These are phyloP conservation scores for Leptographium flavum DNA, from an alignment of 2,329 filamentous ascomycete genomes.

Conservation along the genomic window DNA sequence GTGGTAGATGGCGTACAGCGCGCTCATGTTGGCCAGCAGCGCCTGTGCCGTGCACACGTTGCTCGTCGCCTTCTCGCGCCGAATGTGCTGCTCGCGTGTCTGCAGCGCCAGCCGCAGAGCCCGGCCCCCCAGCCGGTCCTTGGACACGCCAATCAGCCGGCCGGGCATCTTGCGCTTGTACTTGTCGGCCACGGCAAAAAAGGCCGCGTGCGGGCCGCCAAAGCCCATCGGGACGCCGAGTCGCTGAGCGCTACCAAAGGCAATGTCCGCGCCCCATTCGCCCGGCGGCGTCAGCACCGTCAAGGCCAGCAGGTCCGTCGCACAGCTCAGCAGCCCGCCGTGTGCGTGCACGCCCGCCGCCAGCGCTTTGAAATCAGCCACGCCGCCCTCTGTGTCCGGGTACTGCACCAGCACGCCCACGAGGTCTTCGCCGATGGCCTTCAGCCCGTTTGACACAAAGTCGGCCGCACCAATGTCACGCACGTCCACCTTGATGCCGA, in stretches of 20 bases:
- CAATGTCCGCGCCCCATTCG: slow-evolving; percentile 90
- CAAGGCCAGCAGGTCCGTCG: slow-evolving; percentile 77
- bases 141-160: slow-evolving; percentile 78
- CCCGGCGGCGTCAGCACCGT: slow-evolving; percentile 80
- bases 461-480: slow-evolving; percentile 56
- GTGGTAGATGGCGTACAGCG: slow-evolving; percentile 89
- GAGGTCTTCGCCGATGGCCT: slow-evolving; percentile 64
- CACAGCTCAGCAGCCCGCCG: slow-evolving; percentile 69
- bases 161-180: slow-evolving; percentile 92
- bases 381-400: slow-evolving; percentile 72
- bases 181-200: slow-evolving; percentile 84
- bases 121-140: slow-evolving; percentile 69
- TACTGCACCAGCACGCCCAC: slow-evolving; percentile 92
- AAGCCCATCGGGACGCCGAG: slow-evolving; percentile 87
- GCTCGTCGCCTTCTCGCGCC: slow-evolving; percentile 90
- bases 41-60: slow-evolving; percentile 96
- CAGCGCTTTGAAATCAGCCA: slow-evolving; percentile 61
- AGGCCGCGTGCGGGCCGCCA: slow-evolving; percentile 90
- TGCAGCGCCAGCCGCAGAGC: slow-evolving; percentile 78
- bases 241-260: slow-evolving; percentile 82
- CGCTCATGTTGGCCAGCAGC: slow-evolving; percentile 86
- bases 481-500: slow-evolving; percentile 66
- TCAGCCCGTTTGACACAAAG: slow-evolving; percentile 43
- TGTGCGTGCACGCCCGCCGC: slow-evolving; percentile 63
- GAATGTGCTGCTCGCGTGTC: slow-evolving; percentile 90